Conservation (phyloP, 768 basidiomycete species). For the Cystofilobasidium ferigula region DNA sequence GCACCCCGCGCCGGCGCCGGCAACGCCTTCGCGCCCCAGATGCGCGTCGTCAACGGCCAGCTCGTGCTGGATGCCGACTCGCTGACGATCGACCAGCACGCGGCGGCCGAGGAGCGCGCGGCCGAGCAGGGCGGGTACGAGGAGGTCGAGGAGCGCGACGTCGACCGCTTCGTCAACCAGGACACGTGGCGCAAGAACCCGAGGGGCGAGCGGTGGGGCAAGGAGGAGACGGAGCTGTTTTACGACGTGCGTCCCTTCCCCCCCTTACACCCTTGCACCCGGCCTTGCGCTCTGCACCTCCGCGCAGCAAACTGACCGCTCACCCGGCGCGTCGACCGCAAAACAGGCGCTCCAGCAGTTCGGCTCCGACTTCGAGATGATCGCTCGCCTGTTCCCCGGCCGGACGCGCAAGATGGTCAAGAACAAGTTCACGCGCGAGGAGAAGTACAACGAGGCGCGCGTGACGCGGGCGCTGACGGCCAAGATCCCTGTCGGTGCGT, state of each 20-base stretch:
- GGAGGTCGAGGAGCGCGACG: constrained; percentile 53
- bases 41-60: constrained; percentile 77
- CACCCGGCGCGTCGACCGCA: no score
- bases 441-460: constrained; percentile 63
- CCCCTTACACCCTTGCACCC: background rate
- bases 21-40: constrained; percentile 61
- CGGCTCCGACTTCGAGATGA: constrained; percentile 85
- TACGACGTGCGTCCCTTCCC: constrained; percentile 53
- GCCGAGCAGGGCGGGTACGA: constrained; percentile 49
- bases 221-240: constrained; percentile 80
- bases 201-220: constrained; percentile 74
- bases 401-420: constrained; percentile 82
- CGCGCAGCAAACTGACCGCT: no score
- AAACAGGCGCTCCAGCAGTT: constrained; percentile 73
- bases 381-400: constrained; percentile 70
- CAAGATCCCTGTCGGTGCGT: constrained; percentile 38
- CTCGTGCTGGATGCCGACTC: constrained; percentile 78
- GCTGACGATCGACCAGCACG: constrained; percentile 60
- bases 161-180: constrained; percentile 75
- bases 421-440: constrained; percentile 85
- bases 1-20: constrained; percentile 52
- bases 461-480: constrained; percentile 67
- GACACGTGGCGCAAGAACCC: constrained; percentile 55
- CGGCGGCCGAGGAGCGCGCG: constrained; percentile 39
- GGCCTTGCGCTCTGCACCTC: no score